Base-by-base conservation (phyloP, 2,329 filamentous ascomycete species). In the Pleurostoma richardsiae region DNA sequence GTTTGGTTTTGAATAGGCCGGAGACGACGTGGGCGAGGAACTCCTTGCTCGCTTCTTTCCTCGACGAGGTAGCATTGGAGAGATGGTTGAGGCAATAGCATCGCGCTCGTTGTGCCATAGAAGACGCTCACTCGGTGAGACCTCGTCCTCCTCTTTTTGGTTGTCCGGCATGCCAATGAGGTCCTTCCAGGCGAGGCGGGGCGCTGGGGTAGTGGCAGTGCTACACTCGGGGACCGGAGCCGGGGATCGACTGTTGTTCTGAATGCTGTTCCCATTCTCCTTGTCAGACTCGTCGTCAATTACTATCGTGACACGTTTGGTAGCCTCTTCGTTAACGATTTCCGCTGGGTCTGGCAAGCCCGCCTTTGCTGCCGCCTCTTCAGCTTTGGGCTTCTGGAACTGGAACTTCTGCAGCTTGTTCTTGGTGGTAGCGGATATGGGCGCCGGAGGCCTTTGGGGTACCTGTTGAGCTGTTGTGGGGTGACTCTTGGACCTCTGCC, bases 21-120 rank as follows among this genome's bases (percentile, higher is more conserved):
- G 86, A 2, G 87, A 90, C 4, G 83, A 83, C 2, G 76, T 67
- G 1, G 87, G 86, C 1, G 88, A 90, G 10, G 86, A 89, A 66
- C 85, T 90, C 54, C 82, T 78, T 11, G 84, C 82, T 47, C 88
- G 78, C 63, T 90, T 91, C 54, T 73, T 79, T 51, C 73, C 72
- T 56, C 66, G 73, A 50, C 72, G 77, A 54, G 57, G 68, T 67
- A 69, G 68, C 64, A 71, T 74, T 45, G 71, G 77, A 44, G 70
- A 76, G 50, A 76, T 59, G 30, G 64, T 68, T 27, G 69, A 65
- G 39, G 61, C 69, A 10, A 64, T 53, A 8, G 57, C 62, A 52
- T 72, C 67, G 49, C 71, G 67, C 49, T 69, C 71, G 47, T 73
- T 76, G 52, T 82, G 72, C 83, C 83, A 86, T 29, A 77, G 67